phyloP scores from a whole-genome alignment of 1,139 yeast genomes.

The Trichomonascaceae sp. region DNA sequence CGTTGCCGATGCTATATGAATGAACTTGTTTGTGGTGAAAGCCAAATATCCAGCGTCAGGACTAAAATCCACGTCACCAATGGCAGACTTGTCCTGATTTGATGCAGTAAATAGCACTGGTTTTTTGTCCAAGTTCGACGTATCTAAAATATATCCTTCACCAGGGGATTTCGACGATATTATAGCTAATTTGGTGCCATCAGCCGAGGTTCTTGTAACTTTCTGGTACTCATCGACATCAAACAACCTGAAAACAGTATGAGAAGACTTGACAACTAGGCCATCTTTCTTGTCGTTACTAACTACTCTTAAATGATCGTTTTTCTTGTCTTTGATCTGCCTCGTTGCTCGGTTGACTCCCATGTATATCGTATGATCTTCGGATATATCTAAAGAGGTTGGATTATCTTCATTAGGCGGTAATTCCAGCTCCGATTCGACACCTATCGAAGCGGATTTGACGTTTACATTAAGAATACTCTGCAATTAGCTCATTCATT shows the following conservation, averaged over 20 bases:
- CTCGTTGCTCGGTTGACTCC: constrained; percentile 68
- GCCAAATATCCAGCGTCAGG: constrained; percentile 22
- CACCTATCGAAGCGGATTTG: constrained; percentile 12
- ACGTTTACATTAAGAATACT: constrained; percentile 15
- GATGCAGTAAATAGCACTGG: background rate
- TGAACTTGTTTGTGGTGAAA: constrained; percentile 17
- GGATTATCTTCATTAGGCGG: constrained; percentile 30
- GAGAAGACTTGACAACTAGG: constrained; percentile 29
- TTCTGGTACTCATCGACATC: constrained; percentile 27
- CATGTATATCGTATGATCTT: constrained; percentile 46
- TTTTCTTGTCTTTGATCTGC: constrained; percentile 53
- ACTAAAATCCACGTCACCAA: constrained; percentile 16
- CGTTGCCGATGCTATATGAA: constrained; percentile 20
- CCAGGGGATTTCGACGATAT: constrained; percentile 20
- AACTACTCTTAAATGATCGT: constrained; percentile 69
- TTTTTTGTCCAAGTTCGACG: constrained; percentile 8
- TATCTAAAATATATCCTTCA: constrained; percentile 15
- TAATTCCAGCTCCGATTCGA: constrained; percentile 20
- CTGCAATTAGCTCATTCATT: constrained; percentile 9
- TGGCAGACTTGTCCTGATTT: constrained; percentile 8
- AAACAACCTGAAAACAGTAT: constrained; percentile 4
- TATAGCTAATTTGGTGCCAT: constrained; percentile 20
- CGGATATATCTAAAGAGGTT: constrained; percentile 28
- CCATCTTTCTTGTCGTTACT: constrained; percentile 25
- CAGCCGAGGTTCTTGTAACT: constrained; percentile 18